Conservation (phyloP, 2,329 filamentous ascomycete species). For the Calonectria montana region DNA sequence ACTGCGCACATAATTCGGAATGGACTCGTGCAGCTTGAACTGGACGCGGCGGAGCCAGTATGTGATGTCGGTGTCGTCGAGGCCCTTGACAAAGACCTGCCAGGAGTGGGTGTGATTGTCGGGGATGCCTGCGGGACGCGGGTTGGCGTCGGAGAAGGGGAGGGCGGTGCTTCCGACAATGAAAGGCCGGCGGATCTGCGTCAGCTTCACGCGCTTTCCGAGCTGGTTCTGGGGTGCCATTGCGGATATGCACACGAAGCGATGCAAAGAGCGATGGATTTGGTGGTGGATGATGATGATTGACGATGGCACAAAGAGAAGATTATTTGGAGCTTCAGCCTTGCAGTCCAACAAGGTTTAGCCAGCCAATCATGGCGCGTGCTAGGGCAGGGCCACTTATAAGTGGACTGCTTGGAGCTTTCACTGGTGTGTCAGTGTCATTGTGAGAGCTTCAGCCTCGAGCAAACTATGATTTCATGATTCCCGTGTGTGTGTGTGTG, state of each 20-base stretch:
- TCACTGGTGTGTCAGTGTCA: background rate
- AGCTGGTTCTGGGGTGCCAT: conserved; percentile 71
- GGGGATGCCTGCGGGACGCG: conserved; percentile 80
- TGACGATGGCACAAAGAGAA: background rate
- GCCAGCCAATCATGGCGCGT: conserved; percentile 9
- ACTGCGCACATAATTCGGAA: conserved; percentile 89
- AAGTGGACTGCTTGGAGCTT: background rate
- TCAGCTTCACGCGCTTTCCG: conserved; percentile 73
- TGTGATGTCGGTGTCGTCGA: conserved; percentile 90
- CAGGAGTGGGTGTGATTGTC: conserved; percentile 96
- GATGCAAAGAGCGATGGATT: background rate
- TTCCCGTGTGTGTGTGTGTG: conserved; percentile 21
- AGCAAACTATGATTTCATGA: conserved; percentile 44
- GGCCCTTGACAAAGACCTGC: conserved; percentile 92
- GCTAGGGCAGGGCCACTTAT: background rate
- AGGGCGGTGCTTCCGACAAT: conserved; percentile 84
- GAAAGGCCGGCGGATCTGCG: conserved; percentile 73
- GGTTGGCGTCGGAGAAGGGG: conserved; percentile 83
- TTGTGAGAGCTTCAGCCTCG: conserved; percentile 34
- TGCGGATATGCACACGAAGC: conserved; percentile 1
- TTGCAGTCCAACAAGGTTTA: conserved; percentile 11
- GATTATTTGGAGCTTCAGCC: conserved; percentile 26
- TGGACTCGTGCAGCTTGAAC: conserved; percentile 98
- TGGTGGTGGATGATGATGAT: background rate
- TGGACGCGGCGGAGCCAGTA: conserved; percentile 98